phyloP scores from a whole-genome alignment of 495 filamentous ascomycete species.

The Aspergillus haitiensis region DNA sequence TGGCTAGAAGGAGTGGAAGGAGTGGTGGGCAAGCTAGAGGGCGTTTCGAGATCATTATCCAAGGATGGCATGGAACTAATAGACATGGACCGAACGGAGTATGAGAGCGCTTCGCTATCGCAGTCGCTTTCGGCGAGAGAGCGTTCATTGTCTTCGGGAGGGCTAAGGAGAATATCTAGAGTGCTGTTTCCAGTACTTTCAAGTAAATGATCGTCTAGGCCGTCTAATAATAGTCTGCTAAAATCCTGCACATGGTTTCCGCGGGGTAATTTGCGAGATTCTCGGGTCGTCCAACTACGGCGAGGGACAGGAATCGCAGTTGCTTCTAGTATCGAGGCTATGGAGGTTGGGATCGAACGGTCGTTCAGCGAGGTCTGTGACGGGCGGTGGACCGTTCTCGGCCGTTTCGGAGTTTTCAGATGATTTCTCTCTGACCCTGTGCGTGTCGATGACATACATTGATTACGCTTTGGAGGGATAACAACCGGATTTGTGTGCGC shows the following conservation, averaged over 20 bases:
- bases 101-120: slow-evolving; percentile 37
- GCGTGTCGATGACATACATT: slow-evolving; percentile 27
- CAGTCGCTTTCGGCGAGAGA: slow-evolving; percentile 37
- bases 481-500: slow-evolving; percentile 42
- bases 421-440: slow-evolving; percentile 17
- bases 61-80: slow-evolving; percentile 64
- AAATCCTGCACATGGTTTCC: slow-evolving; percentile 50
- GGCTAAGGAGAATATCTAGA: slow-evolving; percentile 48
- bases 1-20: slow-evolving; percentile 39
- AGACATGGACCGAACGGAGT: slow-evolving; percentile 55
- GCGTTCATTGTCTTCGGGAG: slow-evolving; percentile 46
- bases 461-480: slow-evolving; percentile 44
- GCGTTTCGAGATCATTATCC: slow-evolving; percentile 54
- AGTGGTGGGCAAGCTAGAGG: slow-evolving; percentile 39
- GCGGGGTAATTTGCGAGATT: slow-evolving; percentile 40
- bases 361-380: slow-evolving; percentile 37
- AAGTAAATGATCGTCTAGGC: slow-evolving; percentile 37
- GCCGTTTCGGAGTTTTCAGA: slow-evolving; percentile 26
- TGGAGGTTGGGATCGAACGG: slow-evolving; percentile 35
- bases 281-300: slow-evolving; percentile 33
- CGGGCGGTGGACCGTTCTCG: slow-evolving; percentile 30
- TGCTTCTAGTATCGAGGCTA: slow-evolving; percentile 47
- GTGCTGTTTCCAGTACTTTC: slow-evolving; percentile 35
- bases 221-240: slow-evolving; percentile 45
- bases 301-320: slow-evolving; percentile 47